A percentile compares a stretch with the other conserved stretches of the same genome.
Evolutionary conservation across 1,139 yeast genomes (phyloP).

Genomic region (Sugiyamaella xylanicola): DNA sequence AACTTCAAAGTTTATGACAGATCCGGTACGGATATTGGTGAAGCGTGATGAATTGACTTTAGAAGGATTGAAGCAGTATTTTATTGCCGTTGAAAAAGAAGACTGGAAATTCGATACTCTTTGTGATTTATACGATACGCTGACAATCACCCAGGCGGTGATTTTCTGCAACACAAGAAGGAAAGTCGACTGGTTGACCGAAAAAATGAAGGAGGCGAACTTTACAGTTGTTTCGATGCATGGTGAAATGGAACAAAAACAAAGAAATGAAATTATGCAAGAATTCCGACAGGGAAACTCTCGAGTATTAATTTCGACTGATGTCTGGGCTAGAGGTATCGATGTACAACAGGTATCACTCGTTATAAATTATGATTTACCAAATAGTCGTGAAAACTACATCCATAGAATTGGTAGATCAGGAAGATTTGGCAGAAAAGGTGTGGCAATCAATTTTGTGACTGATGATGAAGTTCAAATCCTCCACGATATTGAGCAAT

Average conservation of each 20-base stretch:
- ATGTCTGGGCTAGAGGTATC: conserved; percentile 97
- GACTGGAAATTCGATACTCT: conserved; percentile 95
- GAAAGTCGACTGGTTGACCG: conserved; percentile 88
- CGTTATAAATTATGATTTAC: conserved; percentile 90
- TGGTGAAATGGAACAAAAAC: conserved; percentile 95
- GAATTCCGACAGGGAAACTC: conserved; percentile 60
- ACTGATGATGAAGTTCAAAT: conserved; percentile 66
- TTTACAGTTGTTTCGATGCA: conserved; percentile 94
- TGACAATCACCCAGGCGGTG: conserved; percentile 93
- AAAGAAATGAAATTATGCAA: conserved; percentile 84
- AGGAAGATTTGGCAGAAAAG: conserved; percentile 95
- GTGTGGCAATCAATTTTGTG: conserved; percentile 87
- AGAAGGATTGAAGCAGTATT: conserved; percentile 88
- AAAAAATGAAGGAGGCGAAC: conserved; percentile 74
- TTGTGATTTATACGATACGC: conserved; percentile 90
- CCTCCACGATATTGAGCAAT: conserved; percentile 70
- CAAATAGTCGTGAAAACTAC: conserved; percentile 82
- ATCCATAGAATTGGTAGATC: conserved; percentile 94
- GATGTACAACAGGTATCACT: conserved; percentile 97
- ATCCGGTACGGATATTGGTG: conserved; percentile 88
- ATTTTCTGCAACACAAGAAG: conserved; percentile 91
- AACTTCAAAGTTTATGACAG: conserved; percentile 84
- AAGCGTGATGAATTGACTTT: conserved; percentile 86
- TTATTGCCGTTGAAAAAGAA: conserved; percentile 83
- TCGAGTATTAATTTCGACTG: conserved; percentile 88